Evolutionary conservation across 768 basidiomycete genomes (phyloP).

Genomic region (Hortiboletus flavorubellus): DNA sequence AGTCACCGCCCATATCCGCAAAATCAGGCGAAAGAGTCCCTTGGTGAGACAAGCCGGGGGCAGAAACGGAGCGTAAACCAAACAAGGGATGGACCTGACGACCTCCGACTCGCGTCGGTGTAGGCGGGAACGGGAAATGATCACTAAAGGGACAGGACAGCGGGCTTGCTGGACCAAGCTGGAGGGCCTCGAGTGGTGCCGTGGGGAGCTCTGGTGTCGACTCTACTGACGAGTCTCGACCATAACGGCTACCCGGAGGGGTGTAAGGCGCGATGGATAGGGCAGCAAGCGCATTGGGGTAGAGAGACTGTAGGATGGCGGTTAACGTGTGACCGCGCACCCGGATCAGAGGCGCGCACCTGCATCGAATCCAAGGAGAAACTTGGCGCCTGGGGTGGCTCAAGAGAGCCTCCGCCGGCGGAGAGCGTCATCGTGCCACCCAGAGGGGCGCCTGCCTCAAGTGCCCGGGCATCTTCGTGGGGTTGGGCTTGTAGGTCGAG

Average conservation of each 20-base stretch:
- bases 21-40: conserved; percentile 39
- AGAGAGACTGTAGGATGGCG: conserved; percentile 24
- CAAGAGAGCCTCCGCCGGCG: conserved; percentile 35
- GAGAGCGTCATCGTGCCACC: conserved; percentile 34
- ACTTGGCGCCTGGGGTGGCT: conserved; percentile 34
- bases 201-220: conserved; percentile 52
- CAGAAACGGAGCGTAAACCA: conserved; percentile 43
- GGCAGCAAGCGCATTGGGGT: conserved; percentile 48
- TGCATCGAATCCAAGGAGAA: conserved; percentile 21
- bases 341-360: conserved; percentile 14
- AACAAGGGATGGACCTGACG: conserved; percentile 28
- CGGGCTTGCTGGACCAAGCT: conserved; percentile 37
- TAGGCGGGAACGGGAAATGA: conserved; percentile 22
- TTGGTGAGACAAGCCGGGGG: conserved; percentile 33
- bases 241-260: conserved; percentile 41
- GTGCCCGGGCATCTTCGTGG: conserved; percentile 16
- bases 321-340: conserved; percentile 19
- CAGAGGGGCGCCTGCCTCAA: conserved; percentile 11
- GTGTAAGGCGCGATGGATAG: conserved; percentile 56
- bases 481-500: conserved; percentile 29
- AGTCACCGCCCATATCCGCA: conserved; percentile 35
- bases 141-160: conserved; percentile 37
- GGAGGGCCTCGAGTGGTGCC: conserved; percentile 38
- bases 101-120: conserved; percentile 22
- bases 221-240: conserved; percentile 46